These are phyloP conservation scores for Sporothrix globosa DNA, from an alignment of 2,329 filamentous ascomycete species.

Conservation along the genomic window DNA sequence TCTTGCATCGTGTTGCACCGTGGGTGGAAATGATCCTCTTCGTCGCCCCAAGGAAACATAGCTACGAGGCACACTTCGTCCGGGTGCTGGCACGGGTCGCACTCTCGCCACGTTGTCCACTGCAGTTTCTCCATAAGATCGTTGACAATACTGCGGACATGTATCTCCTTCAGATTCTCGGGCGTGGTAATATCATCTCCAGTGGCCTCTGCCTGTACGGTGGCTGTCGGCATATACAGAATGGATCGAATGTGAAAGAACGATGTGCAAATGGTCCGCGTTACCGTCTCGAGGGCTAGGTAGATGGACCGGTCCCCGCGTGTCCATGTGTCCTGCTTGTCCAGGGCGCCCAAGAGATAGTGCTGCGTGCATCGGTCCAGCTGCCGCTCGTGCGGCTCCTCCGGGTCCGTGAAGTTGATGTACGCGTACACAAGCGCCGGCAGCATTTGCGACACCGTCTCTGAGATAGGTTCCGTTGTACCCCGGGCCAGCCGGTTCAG, in stretches of 20 bases:
- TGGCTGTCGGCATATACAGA: slow-evolving; percentile 30
- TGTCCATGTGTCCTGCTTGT: slow-evolving; percentile 42
- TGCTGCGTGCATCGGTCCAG: slow-evolving; percentile 52
- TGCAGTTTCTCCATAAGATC: slow-evolving; percentile 40
- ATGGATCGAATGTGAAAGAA: slow-evolving; percentile 41
- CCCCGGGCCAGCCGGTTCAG: slow-evolving; percentile 49
- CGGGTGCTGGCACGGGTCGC: slow-evolving; percentile 40
- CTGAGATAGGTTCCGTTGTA: slow-evolving; percentile 41
- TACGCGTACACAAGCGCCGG: slow-evolving; percentile 42
- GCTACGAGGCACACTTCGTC: slow-evolving; percentile 46
- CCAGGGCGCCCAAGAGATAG: slow-evolving; percentile 45
- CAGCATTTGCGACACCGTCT: slow-evolving; percentile 46
- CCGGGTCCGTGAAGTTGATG: slow-evolving; percentile 48
- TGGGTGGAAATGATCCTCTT: slow-evolving; percentile 38
- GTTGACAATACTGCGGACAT: slow-evolving; percentile 27
- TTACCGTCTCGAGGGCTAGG: slow-evolving; percentile 48
- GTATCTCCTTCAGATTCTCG: slow-evolving; percentile 11
- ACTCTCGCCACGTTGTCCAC: slow-evolving; percentile 46
- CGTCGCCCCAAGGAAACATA: slow-evolving; percentile 47
- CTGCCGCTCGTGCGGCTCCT: neutral
- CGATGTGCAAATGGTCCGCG: slow-evolving; percentile 46
- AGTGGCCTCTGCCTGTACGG: neutral
- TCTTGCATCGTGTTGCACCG: slow-evolving; percentile 24
- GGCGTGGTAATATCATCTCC: slow-evolving; percentile 33
- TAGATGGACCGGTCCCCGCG: slow-evolving; percentile 51